Base-by-base conservation (phyloP, 129 eudicot genomes). In the Silybum marianum region DNA sequence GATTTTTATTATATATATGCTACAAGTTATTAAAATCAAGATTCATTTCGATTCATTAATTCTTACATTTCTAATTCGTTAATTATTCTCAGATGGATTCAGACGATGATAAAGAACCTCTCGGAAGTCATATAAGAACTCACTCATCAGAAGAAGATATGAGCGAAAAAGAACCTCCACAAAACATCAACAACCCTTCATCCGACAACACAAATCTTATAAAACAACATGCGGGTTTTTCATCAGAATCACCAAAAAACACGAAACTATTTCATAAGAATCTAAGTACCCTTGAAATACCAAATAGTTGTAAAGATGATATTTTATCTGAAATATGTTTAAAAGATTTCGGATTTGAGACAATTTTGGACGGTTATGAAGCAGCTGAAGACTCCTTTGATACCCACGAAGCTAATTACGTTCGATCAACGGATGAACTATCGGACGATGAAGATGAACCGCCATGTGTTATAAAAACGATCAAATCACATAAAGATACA, bases 81-180 rank as follows among this genome's bases (percentile, higher is more conserved):
- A 26, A 16, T 32, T 81, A 30, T 68, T 51, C 7, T 18, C 88
- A 95, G 97, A 87, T 95, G 88, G 98, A 92, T 75, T 81, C 97
- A 1, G 99, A 95, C 66, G 97, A 92, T 2, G 99, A 95, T 68
- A 93, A 92, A 42, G 92, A 89, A 80, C 82, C 83, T 0, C 7
- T 77, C 63, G 60, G 74, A 65, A 90, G 68, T 84, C 89, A 84
- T 72, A 22, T 76, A 70, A 87, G 99, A 87, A 87, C 73, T 85
- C 80, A 82, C 86, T 92, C 94, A 66, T 91, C 97, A 22, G 96
- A 89, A 73, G 98, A 95, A 72, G 96, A 92, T 78, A 75, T 83
- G 79, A 48, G 36, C 9, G 86, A 44, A 76, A 78, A 90, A 71
- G 86, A 77, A n/a, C 79, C 42, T 9, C 60, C 73, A 70, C 78